phyloP scores from a whole-genome alignment of 23 red algal genomes.

The Gracilariopsis chorda region DNA sequence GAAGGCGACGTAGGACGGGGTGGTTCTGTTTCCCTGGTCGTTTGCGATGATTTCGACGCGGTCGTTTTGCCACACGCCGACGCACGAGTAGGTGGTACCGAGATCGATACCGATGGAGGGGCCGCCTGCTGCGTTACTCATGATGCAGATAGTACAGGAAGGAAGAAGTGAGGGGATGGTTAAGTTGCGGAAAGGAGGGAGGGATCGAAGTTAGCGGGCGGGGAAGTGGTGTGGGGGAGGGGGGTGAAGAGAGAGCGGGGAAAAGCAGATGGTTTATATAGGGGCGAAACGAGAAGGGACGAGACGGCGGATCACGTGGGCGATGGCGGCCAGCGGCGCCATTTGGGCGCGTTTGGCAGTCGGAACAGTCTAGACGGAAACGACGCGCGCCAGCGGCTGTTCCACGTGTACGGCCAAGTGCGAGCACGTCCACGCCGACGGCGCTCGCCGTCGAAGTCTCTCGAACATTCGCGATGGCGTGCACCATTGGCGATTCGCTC shows the following conservation, averaged over 20 bases:
- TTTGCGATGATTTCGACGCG: constrained; percentile 98
- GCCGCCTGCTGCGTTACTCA: constrained; percentile 3
- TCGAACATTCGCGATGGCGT: not conserved
- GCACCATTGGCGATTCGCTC: not conserved
- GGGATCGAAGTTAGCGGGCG: not conserved
- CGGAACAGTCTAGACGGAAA: constrained; percentile 38
- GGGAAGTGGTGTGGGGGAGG: not conserved
- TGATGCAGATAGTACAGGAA: not conserved
- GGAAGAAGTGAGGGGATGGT: not conserved
- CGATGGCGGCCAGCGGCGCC: not conserved
- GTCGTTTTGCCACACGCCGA: constrained; percentile 89
- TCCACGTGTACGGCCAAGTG: constrained; percentile 2
- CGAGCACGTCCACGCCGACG: not conserved
- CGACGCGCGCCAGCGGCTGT: not conserved
- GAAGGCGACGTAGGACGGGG: constrained; percentile 98
- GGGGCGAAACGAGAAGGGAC: not conserved
- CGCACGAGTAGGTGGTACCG: constrained; percentile 96
- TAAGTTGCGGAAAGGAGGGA: not conserved
- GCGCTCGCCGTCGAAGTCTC: constrained; percentile 31
- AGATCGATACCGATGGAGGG: constrained; percentile 93
- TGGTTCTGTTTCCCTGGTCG: constrained; percentile 99
- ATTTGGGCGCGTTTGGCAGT: not conserved
- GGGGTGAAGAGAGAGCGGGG: not conserved
- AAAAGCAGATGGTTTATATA: constrained; percentile 12
- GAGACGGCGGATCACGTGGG: not conserved